A percentile compares a stretch with the other conserved stretches of the same genome.
phyloP scores from a whole-genome alignment of 805 yeast genomes.

The Yarrowia deformans region DNA sequence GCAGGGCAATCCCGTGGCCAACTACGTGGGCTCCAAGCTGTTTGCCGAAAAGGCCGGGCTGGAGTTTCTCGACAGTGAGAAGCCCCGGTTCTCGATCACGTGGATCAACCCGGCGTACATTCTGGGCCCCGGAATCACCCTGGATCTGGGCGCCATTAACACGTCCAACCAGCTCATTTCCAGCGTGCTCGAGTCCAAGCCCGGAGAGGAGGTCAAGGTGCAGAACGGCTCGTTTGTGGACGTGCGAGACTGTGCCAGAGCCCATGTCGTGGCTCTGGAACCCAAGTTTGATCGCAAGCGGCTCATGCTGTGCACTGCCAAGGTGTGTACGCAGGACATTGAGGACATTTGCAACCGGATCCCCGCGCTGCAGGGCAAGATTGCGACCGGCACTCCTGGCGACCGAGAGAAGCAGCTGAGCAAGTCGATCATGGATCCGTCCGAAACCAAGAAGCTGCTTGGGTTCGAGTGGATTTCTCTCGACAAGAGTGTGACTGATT shows the following conservation, averaged over 20 bases:
- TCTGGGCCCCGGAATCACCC: constrained; percentile 48
- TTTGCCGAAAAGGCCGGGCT: constrained; percentile 66
- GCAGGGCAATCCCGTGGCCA: constrained; percentile 4
- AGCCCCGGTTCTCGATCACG: constrained; percentile 45
- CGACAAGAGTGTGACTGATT: constrained; percentile 24
- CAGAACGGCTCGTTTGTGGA: constrained; percentile 51
- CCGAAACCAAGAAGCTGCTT: constrained; percentile 14
- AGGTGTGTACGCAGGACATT: constrained; percentile 41
- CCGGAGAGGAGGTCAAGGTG: constrained; percentile 41
- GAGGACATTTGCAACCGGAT: constrained; percentile 41
- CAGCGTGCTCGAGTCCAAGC: neutral
- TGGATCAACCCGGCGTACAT: constrained; percentile 49
- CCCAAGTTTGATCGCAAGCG: constrained; percentile 45
- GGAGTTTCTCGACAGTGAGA: constrained; percentile 53
- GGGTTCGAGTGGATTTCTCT: constrained; percentile 15
- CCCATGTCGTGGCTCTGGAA: constrained; percentile 60
- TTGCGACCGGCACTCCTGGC: neutral
- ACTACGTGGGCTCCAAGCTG: constrained; percentile 56
- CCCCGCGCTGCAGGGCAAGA: constrained; percentile 15
- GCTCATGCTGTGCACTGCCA: constrained; percentile 43
- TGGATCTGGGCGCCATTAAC: constrained; percentile 48
- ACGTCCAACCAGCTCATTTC: constrained; percentile 47
- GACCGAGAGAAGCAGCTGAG: neutral
- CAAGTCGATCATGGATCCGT: constrained; percentile 6
- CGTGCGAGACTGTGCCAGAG: constrained; percentile 68